Percentiles rank a stretch among this genome's conserved stretches.
Conservation (phyloP, 805 yeast genomes). For the Lipomyces mesembrius region DNA sequence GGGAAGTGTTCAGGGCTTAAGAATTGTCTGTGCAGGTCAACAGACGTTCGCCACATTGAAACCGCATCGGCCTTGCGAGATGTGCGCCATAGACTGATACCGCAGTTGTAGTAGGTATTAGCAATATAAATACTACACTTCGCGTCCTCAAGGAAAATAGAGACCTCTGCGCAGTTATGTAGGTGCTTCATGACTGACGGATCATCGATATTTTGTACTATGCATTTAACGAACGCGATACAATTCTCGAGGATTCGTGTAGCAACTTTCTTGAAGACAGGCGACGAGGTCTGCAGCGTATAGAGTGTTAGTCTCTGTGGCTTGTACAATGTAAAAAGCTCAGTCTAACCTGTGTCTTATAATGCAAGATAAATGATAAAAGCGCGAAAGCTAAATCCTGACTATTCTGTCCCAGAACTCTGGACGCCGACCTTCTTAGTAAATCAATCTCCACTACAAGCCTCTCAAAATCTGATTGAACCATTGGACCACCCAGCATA, state of each 20-base stretch:
- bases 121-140: conserved; percentile 17
- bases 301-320: background rate
- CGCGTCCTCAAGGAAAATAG: conserved; percentile 17
- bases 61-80: conserved; percentile 21
- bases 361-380: conserved; percentile 20
- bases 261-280: conserved; percentile 24
- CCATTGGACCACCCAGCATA: conserved; percentile 11
- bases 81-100: conserved; percentile 20
- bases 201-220: background rate
- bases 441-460: conserved; percentile 23
- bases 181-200: conserved; percentile 1
- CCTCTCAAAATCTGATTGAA: conserved; percentile 14
- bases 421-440: conserved; percentile 21
- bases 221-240: conserved; percentile 15
- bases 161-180: conserved; percentile 8
- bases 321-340: background rate
- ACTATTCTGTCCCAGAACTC: conserved; percentile 15
- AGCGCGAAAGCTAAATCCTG: conserved; percentile 14
- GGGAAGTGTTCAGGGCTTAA: background rate
- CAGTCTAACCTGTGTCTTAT: conserved; percentile 12
- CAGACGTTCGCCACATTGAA: conserved; percentile 22
- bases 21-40: conserved; percentile 17
- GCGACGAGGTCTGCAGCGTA: conserved; percentile 5
- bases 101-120: conserved; percentile 27
- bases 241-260: conserved; percentile 26